phyloP scores from a whole-genome alignment of 2,329 filamentous ascomycete genomes.

The Aspergillus sp. region DNA sequence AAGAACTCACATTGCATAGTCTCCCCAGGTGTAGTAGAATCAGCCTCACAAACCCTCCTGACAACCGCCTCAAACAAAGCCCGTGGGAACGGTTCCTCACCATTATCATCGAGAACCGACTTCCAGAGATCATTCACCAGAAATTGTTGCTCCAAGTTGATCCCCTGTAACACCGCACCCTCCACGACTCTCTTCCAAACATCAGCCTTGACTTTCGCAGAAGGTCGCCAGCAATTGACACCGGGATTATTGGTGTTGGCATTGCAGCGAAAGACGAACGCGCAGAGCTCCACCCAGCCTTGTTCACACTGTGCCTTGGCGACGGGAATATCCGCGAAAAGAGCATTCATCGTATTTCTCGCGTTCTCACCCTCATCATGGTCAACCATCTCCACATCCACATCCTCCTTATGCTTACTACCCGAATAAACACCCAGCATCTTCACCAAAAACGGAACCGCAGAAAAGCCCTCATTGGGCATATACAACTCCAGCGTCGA shows the following conservation, averaged over 20 bases:
- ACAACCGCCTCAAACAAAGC: conserved; percentile 34
- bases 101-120: conserved; percentile 31
- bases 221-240: conserved; percentile 39
- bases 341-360: conserved; percentile 24
- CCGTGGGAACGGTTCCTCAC: conserved; percentile 25
- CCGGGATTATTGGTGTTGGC: not conserved
- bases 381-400: conserved; percentile 12
- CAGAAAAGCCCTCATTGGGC: conserved; percentile 25
- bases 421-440: conserved; percentile 26
- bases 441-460: conserved; percentile 22
- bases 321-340: conserved; percentile 48
- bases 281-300: conserved; percentile 47
- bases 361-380: conserved; percentile 19
- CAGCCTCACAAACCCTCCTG: conserved; percentile 26
- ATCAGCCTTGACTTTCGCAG: conserved; percentile 40
- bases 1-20: conserved; percentile 34
- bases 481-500: conserved; percentile 41
- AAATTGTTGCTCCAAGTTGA: conserved; percentile 36
- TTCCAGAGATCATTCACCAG: conserved; percentile 37
- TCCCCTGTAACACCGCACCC: conserved; percentile 33
- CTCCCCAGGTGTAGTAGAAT: conserved; percentile 14
- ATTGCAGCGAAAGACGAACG: conserved; percentile 41
- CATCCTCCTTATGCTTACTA: conserved; percentile 12
- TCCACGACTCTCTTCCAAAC: conserved; percentile 44
- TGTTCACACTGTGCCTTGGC: conserved; percentile 46